Conservation (phyloP, 2,329 filamentous ascomycete genomes). For the Didymella pinodella region DNA sequence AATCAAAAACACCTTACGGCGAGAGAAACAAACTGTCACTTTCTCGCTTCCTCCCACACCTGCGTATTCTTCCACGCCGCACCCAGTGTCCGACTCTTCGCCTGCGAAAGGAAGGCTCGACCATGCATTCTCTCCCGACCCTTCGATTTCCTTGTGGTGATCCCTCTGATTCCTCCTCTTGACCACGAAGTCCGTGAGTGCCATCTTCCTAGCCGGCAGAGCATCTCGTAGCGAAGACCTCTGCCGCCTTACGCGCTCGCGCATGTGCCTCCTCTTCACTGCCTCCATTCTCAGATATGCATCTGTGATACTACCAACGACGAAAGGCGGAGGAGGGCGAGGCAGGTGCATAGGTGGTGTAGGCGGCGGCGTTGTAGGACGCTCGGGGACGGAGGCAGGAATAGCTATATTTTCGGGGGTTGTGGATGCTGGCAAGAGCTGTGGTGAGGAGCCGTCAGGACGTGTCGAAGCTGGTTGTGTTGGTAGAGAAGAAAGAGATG, state of each 20-base stretch:
- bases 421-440: not conserved
- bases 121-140: not conserved
- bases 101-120: not conserved
- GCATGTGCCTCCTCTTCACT: slow-evolving; percentile 2
- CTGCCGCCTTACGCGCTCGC: not conserved
- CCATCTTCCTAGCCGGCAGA: slow-evolving; percentile 6
- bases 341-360: not conserved
- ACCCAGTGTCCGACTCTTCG: not conserved
- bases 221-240: not conserved
- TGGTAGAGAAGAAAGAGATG: not conserved
- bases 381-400: not conserved
- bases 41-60: not conserved
- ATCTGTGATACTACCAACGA: slow-evolving; percentile 12
- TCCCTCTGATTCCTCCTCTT: not conserved
- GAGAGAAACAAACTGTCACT: not conserved
- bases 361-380: slow-evolving; percentile 1
- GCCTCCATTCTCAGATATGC: slow-evolving; percentile 14
- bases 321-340: not conserved
- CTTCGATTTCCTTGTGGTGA: not conserved
- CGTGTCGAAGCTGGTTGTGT: not conserved
- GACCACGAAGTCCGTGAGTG: slow-evolving; percentile 11
- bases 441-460: not conserved
- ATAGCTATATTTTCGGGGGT: not conserved
- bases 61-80: not conserved
- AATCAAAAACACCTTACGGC: slow-evolving; percentile 2